These are phyloP conservation scores for Xylariaceae sp. DNA, from an alignment of 2,329 filamentous ascomycete species.

Conservation along the genomic window DNA sequence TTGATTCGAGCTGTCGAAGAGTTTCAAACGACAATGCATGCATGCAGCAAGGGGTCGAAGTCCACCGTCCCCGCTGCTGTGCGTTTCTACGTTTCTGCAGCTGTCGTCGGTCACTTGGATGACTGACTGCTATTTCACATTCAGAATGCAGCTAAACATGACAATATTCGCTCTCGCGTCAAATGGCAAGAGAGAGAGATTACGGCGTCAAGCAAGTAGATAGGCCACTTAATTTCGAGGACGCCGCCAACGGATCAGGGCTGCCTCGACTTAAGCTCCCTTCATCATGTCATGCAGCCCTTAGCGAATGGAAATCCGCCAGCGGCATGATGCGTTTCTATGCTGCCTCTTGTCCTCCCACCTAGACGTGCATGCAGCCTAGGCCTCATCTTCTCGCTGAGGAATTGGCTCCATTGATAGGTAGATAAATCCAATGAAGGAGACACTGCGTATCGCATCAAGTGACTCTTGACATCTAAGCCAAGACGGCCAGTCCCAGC, in stretches of 20 bases:
- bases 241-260: neutral
- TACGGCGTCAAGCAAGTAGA: slow-evolving; percentile 4
- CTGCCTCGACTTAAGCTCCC: slow-evolving; percentile 7
- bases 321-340: slow-evolving; percentile 1
- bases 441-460: neutral
- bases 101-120: slow-evolving; percentile 10
- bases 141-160: slow-evolving; percentile 4
- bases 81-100: slow-evolving; percentile 5
- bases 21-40: slow-evolving; percentile 1
- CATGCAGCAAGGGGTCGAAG: slow-evolving; percentile 2
- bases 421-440: neutral
- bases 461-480: neutral
- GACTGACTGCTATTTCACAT: slow-evolving; percentile 10
- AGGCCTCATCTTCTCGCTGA: slow-evolving; percentile 4
- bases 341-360: neutral
- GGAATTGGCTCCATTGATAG: slow-evolving; percentile 8
- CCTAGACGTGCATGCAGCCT: neutral
- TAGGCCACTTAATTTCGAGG: slow-evolving; percentile 4
- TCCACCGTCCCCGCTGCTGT: neutral
- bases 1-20: neutral
- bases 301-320: slow-evolving; percentile 12
- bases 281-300: slow-evolving; percentile 9
- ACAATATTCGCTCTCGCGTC: slow-evolving; percentile 1
- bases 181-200: neutral
- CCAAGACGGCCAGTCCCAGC: slow-evolving; percentile 7